Base-by-base conservation (phyloP, 805 yeast genomes). In the Spathaspora hagerdaliae region DNA sequence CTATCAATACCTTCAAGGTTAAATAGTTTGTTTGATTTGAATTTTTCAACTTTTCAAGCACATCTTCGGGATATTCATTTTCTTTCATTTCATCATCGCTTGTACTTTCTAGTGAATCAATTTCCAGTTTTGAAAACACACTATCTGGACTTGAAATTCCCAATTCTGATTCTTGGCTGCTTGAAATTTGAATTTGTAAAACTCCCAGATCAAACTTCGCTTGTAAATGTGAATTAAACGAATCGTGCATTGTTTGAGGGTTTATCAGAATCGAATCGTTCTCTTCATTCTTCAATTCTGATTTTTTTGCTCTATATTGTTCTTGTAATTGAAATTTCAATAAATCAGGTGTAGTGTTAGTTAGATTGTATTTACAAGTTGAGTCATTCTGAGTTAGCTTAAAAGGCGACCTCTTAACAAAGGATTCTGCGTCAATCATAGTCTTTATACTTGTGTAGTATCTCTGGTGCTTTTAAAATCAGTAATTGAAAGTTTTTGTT, bases 291-390 rank as follows among this genome's bases (percentile, higher is more conserved):
- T 54, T 50, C 11, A 53, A 39, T n/a, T 54, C 56, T 6, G 35
- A 36, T 38, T 64, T 36, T 32, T 55, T 58, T 39, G 39, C 44
- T 31, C 71, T 60, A 44, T 63, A 56, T 45, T 71, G 73, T 50
- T 71, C 73, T 52, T 68, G 72, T 31, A 72, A 61, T 54, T 70
- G 74, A 45, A 70, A 71, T 53, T 70, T 71, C 46, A 72, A 60
- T 14, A 72, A 57, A 2, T 72, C 76, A 1, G 72, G 67, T 1
- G 75, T 70, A 6, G 75, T 70, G 46, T 71, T 69, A 45, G 60
- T 44, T 36, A 71, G 56, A 44, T 64, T 67, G 51, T 64, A 71
- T 32, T 54, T 48, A 13, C 54, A 39, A 31, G 56, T 51, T 12
- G 42, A 19, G 13, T 57, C 61, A 24, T 53, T 52, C 47, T 61